Base-by-base conservation (phyloP, 2,329 filamentous ascomycete genomes). In the Fusarium equiseti region DNA sequence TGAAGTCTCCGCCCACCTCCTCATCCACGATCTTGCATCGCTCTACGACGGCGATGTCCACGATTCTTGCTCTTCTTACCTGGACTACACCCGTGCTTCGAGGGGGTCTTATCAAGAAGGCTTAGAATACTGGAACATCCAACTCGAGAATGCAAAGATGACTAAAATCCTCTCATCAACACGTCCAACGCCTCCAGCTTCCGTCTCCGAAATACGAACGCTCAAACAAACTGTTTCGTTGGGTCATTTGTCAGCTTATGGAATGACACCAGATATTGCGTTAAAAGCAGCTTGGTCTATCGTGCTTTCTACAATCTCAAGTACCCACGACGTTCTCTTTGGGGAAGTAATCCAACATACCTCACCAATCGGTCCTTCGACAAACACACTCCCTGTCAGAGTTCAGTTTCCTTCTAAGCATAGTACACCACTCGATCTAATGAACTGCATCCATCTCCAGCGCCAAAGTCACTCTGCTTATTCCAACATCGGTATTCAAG, bases 281-380 rank as follows among this genome's bases (percentile, higher is more conserved):
- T 79, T 89, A 35, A 88, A 88, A 74, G 83, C 86, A 0, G 87
- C 87, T 0, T 90, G 88, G 87, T 84, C 86, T 1, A 83, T 87
- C 63, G 83, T 86, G 0, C 81, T 90, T 9, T 84, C 86, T 1
- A 85, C 82, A 26, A 76, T 88, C 12, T 83, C 85, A 0, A 83
- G 81, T 0, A 79, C 76, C 0, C 77, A 82, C 8, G 88, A 90
- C 44, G 82, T 90, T 9, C 81, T 89, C 6, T 89, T 89, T 59
- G 88, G 87, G 10, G 84, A 88, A 71, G 77, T 85, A 5, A 79
- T 88, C 16, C 83, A 85, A 13, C 84, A 10, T 29, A 24, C 2
- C 75, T 77, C 4, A 79, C 85, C 3, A 77, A 80, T 93, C 83
- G 86, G 86, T 0, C 85, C 85, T 6, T 76, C 81, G 42, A 78